phyloP scores from a whole-genome alignment of 2,329 filamentous ascomycete genomes.

The Capronia epimyces region DNA sequence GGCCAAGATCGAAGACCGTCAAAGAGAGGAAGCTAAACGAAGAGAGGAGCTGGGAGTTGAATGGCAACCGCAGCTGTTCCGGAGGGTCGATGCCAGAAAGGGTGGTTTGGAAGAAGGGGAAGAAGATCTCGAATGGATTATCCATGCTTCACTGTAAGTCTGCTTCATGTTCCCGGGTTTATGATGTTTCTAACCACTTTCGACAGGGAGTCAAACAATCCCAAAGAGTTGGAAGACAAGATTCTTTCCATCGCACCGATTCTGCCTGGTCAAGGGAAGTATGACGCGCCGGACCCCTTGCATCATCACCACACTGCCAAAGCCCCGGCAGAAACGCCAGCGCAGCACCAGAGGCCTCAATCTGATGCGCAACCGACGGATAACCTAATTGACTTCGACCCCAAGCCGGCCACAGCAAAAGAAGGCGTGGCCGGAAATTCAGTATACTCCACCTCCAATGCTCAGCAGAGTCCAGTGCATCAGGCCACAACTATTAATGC shows the following conservation, averaged over 20 bases:
- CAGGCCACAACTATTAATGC: constrained; percentile 5
- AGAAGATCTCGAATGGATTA: constrained; percentile 90
- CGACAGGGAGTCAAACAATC: constrained; percentile 20
- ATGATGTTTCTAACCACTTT: background rate
- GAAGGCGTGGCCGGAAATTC: background rate
- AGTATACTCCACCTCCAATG: constrained; percentile 14
- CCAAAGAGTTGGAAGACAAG: constrained; percentile 52
- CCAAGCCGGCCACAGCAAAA: constrained; percentile 18
- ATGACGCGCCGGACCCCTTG: constrained; percentile 42
- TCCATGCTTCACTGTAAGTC: constrained; percentile 76
- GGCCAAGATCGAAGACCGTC: constrained; percentile 88
- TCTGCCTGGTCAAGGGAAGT: constrained; percentile 61
- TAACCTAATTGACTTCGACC: constrained; percentile 33
- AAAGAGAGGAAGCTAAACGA: constrained; percentile 79
- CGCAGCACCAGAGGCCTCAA: background rate
- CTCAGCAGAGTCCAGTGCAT: constrained; percentile 13
- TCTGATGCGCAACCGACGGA: constrained; percentile 2
- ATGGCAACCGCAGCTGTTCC: constrained; percentile 85
- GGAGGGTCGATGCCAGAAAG: constrained; percentile 63
- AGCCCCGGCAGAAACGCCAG: background rate
- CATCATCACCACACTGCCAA: background rate
- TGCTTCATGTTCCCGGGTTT: constrained; percentile 11
- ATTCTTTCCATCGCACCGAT: constrained; percentile 83
- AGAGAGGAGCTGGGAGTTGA: constrained; percentile 72
- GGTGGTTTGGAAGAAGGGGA: constrained; percentile 71